Evolutionary conservation across 2,329 filamentous ascomycete genomes (phyloP).

Genomic region (Scedosporium boydii): DNA sequence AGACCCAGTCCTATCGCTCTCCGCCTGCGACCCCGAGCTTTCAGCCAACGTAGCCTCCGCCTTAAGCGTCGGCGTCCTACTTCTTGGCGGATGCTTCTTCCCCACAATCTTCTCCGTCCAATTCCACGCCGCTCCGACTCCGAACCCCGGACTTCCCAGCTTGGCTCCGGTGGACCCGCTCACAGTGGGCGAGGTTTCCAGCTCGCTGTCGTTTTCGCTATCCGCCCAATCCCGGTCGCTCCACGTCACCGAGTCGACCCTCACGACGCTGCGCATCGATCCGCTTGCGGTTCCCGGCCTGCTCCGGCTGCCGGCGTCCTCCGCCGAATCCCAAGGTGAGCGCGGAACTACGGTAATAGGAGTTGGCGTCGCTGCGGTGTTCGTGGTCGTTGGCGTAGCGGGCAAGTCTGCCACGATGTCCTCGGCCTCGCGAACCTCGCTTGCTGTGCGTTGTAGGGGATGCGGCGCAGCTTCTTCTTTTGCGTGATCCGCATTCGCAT

Average conservation of each 20-base stretch:
- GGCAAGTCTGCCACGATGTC: neutral
- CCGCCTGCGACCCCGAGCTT: neutral
- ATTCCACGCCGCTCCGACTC: conserved; percentile 28
- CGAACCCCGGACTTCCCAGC: neutral
- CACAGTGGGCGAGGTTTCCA: conserved; percentile 9
- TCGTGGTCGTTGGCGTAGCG: neutral
- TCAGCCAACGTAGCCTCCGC: neutral
- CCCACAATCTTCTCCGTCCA: conserved; percentile 48
- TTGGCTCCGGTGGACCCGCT: neutral
- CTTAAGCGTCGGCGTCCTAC: conserved; percentile 5
- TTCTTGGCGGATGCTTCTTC: conserved; percentile 15
- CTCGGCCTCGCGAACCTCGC: conserved; percentile 12
- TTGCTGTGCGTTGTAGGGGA: conserved; percentile 33
- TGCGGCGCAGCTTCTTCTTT: conserved; percentile 10
- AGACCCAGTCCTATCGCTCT: neutral
- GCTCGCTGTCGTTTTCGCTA: conserved; percentile 35
- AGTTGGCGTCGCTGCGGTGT: neutral
- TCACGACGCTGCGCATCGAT: conserved; percentile 11
- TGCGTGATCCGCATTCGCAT: conserved; percentile 42
- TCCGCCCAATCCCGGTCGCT: conserved; percentile 57
- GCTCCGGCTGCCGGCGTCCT: conserved; percentile 13
- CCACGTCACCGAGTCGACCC: conserved; percentile 51
- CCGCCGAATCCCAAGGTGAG: conserved; percentile 10
- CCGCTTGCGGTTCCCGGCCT: neutral
- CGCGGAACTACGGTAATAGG: neutral